phyloP scores from a whole-genome alignment of 768 basidiomycete genomes.

The Suillus plorans region DNA sequence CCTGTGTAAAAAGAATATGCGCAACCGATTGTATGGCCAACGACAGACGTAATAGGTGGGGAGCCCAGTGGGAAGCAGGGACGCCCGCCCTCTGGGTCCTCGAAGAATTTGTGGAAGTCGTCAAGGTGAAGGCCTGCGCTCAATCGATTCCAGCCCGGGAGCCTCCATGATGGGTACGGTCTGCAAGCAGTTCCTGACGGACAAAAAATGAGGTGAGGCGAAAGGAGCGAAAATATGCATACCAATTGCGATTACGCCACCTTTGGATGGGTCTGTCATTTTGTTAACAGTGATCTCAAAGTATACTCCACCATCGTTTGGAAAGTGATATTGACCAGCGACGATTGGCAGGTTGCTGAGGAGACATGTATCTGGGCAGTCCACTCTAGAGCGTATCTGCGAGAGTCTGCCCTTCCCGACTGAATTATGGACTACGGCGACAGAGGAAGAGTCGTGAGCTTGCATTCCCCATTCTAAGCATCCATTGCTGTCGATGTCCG shows the following conservation, averaged over 20 bases:
- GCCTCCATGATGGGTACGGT: constrained; percentile 64
- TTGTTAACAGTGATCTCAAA: constrained; percentile 57
- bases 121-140: constrained; percentile 69
- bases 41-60: constrained; percentile 29
- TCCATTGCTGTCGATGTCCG: constrained; percentile 47
- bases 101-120: constrained; percentile 73
- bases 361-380: constrained; percentile 52
- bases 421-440: constrained; percentile 37
- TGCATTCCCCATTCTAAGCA: constrained; percentile 56
- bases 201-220: not conserved
- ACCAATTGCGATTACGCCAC: constrained; percentile 63
- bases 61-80: constrained; percentile 41
- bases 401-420: constrained; percentile 35
- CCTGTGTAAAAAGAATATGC: constrained; percentile 55
- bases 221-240: constrained; percentile 5
- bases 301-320: constrained; percentile 57
- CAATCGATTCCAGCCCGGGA: constrained; percentile 71
- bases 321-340: constrained; percentile 58
- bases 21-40: constrained; percentile 60
- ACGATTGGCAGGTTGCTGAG: constrained; percentile 61
- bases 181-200: constrained; percentile 57
- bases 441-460: constrained; percentile 42
- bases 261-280: constrained; percentile 36
- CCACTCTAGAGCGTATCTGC: constrained; percentile 39
- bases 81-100: constrained; percentile 63